Evolutionary conservation across 257 asterid species (phyloP), one percentile per base, ranked within the genome.

Genomic region (Plectranthus barbatus): DNA sequence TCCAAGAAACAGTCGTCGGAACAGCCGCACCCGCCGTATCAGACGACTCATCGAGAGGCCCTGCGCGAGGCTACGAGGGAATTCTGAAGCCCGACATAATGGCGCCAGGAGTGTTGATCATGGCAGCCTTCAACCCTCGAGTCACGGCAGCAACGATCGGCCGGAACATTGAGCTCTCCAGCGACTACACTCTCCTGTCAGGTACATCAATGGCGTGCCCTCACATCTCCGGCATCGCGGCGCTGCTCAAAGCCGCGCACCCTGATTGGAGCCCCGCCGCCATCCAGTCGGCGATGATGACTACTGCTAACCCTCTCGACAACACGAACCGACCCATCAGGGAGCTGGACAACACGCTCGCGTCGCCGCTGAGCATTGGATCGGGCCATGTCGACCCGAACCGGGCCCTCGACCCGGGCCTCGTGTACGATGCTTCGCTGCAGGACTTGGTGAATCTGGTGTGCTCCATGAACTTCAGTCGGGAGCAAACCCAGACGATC

Each of bases 191-290:
- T 23, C 39, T 74, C 12, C 7, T 67, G 5, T 66, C 83, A 0
- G 83, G 83, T 6, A 78, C 83, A 23, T 78, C 83, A 5, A 74
- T 78, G 83, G 65, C 79, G 0, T 74, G 80, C 49, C 83, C 83
- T 36, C 83, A 78, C 10, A 37, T 74, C 44, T 67, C 83, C 0
- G 77, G 80, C 1, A 31, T 44, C 11, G 83, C 80, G 0, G 75
- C 83, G 0, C 79, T 77, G 9, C 69, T 77, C 14, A 77, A 74
- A 62, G 69, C 76, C 0, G 79, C 74, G 0, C 79, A 73, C 47
- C 82, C 82, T 0, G 72, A 77, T 0, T 77, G 82, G 82, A 69
- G 77, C 36, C 79, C 82, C 4, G 54, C 82, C 0, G 79, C 77
- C 0, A 77, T 77, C 37, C 79, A 71, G 23, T 77, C 82, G 0